Base-by-base conservation (phyloP, 2,329 filamentous ascomycete species). In the Sclerotinia glacialis region DNA sequence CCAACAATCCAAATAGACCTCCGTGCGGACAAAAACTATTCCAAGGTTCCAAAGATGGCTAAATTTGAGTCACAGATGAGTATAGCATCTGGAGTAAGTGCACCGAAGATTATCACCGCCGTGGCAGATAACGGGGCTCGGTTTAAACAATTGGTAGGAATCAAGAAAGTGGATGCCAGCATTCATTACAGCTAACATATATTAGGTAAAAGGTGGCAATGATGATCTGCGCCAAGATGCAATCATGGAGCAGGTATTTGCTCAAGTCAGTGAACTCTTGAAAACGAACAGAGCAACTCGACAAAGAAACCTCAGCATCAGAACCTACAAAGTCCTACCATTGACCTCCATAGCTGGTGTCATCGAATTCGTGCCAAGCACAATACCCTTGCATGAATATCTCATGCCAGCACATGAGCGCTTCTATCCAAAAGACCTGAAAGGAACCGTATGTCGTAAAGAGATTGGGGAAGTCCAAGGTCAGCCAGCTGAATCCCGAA, bases 241-340 rank as follows among this genome's bases (percentile, higher is more conserved):
- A 54, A 99, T 88, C 81, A 99, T 99, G 96, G 96, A 99, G 78
- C 95, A 99, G 78, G 95, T 99, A 1, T 99, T 99, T 77, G 92
- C 93, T 67, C 93, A 96, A 78, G 95, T 97, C 28, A 98, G 93
- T 67, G 91, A 91, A 62, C 85, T 99, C 28, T 82, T 99, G 34
- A 91, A 91, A 76, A 89, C 91, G 59, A 93, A 98, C 77, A 89
- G 92, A 65, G 85, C 89, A 16, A 97, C 95, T 2, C 89, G 93
- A 49, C 93, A 97, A 75, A 89, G 95, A 7, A 91, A 91, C 70
- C 83, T 99, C 14, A 91, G 90, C 11, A 96, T 99, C 74, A 85
- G 96, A 67, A 98, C 95, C 0, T 99, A 99, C 83, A 97, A 97
- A 78, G 95, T 99, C 8, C 82, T 99, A 2, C 95, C 95, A 0